Evolutionary conservation across 164 flowering plant species (phyloP), one percentile per base, ranked within the genome.

Genomic region (Cinnamomum micranthum): DNA sequence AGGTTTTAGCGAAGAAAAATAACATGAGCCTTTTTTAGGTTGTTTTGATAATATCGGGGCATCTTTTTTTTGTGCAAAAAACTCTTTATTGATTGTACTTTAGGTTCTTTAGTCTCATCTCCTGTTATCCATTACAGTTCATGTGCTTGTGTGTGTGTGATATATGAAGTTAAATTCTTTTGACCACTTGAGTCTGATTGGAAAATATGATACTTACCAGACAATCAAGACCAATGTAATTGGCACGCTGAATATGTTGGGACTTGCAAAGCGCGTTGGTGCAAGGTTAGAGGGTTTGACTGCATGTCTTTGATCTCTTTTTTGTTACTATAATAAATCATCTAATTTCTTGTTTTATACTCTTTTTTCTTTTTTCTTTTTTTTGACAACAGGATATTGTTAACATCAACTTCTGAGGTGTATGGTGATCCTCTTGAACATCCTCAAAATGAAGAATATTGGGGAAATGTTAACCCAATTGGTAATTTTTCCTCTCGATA

Each of bases 401-500:
- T 95, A 51, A 95, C 99, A 10, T 93, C 98, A 71, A 95, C 99
- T 60, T 93, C 98, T 35, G 98, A 95, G 82, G 99, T 95, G 41
- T 95, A 95, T 87, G 99, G 99, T 35, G 99, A 95, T 83, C 99
- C 99, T 67, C 97, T 95, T 79, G 89, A 88, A 79, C 99, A 95
- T 77, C 99, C 99, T 22, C 99, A 95, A 51, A 85, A 84, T 20
- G 99, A 95, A 79, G 89, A 82, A 75, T 95, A 95, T 64, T 95
- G 98, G 99, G 99, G 99, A 59, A 95, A 95, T 88, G 99, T 95
- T 52, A 95, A 95, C 81, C 99, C 99, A 55, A 93, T 95, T 69
- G 99, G 99, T 92, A 86, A 24, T 80, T 79, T 50, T 35, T 52
- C n/a, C 51, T 72, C 73, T 72, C 19, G 1, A 33, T 25, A 0